Evolutionary conservation across 1,139 yeast species (phyloP), one percentile per base, ranked within the genome.

Genomic region (Taphrina wiesneri): DNA sequence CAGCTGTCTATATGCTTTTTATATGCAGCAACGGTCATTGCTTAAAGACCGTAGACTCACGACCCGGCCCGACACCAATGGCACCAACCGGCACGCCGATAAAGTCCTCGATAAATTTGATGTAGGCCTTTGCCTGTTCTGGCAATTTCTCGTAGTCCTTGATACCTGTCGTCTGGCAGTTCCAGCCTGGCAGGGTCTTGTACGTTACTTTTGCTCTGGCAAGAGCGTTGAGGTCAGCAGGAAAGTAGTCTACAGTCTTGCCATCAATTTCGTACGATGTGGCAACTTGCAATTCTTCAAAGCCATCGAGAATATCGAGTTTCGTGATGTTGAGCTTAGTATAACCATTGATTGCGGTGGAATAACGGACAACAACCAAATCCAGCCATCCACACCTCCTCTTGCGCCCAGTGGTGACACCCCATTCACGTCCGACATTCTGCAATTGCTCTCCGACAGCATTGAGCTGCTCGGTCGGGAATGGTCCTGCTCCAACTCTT

Each of bases 381-480:
- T 93, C 99, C 75, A 93, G 85, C 99, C 99, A 93, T 66, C 99
- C 99, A 78, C 99, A 95, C 80, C 99, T 87, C 82, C 99, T 89
- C 84, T 92, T 92, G 82, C 99, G 88, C 71, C 99, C 99, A 52
- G 99, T 93, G 72, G 99, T 93, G 71, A 93, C 99, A 78, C 99
- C 99, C 75, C 77, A 90, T 79, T 93, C 74, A 67, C 93, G 96
- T 73, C 99, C 99, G 70, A 92, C 89, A 62, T 82, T 79, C 78
- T 95, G 99, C 75, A 93, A 82, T 71, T 86, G 85, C 75, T 88
- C 96, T 74, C 99, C 99, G 65, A 81, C 84, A 51, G 81, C 86
- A 77, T 93, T 91, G 76, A 92, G 83, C 77, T 92, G 98, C 79
- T 93, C 99, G 67, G 98, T 87, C 70, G 99, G 98, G 88, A 93